phyloP scores from a whole-genome alignment of 176 grass and related monocot species.

The Carex pumila region DNA sequence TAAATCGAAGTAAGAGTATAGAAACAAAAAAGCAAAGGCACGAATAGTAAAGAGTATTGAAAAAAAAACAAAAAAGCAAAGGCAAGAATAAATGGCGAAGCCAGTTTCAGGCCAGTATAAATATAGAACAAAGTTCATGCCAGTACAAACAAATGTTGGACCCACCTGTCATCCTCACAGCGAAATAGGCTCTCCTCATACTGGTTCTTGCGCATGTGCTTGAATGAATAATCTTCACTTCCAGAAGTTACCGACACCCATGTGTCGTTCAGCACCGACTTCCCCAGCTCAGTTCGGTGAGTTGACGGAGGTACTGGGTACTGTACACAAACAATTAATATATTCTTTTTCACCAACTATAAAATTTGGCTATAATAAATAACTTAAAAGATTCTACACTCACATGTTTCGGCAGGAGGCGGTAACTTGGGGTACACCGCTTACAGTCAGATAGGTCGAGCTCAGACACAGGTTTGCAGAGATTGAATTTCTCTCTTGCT shows the following conservation, averaged over 20 bases:
- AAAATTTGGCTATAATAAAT: not conserved
- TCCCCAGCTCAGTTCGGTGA: slow-evolving; percentile 76
- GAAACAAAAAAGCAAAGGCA: too few species aligned
- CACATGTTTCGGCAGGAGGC: slow-evolving; percentile 93
- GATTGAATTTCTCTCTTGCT: slow-evolving; percentile 80
- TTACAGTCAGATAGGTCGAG: slow-evolving; percentile 93
- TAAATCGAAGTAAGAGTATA: not conserved
- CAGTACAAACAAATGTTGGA: not conserved
- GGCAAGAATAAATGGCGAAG: not conserved
- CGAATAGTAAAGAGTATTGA: too few species aligned
- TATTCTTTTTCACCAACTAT: not conserved
- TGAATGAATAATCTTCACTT: slow-evolving; percentile 99
- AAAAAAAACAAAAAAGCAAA: too few species aligned
- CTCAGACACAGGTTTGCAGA: slow-evolving; percentile 92
- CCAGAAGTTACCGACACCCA: slow-evolving; percentile 99
- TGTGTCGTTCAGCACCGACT: slow-evolving; percentile 70
- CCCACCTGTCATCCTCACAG: slow-evolving; percentile 96
- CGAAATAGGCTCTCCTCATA: slow-evolving; percentile 99
- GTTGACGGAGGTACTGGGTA: slow-evolving; percentile 77
- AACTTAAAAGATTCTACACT: slow-evolving; percentile 17
- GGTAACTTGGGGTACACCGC: slow-evolving; percentile 87
- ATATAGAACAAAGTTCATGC: not conserved
- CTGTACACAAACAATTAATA: slow-evolving; percentile 39
- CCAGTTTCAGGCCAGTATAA: not conserved
- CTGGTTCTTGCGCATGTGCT: slow-evolving; percentile 99